phyloP scores from a whole-genome alignment of 2,329 filamentous ascomycete species.

The Cercospora sesami region DNA sequence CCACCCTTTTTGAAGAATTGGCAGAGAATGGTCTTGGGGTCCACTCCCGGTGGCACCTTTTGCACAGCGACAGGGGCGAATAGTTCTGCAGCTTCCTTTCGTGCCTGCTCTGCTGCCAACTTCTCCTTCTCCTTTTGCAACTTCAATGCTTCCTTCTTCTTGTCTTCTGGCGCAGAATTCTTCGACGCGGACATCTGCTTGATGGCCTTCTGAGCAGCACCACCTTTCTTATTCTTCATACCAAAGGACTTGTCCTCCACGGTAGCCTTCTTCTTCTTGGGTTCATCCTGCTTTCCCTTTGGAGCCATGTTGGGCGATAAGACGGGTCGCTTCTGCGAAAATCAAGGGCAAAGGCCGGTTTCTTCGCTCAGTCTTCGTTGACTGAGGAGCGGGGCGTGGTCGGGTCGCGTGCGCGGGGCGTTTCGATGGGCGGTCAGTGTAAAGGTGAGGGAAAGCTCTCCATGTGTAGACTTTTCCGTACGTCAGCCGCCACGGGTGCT shows the following conservation, averaged over 20 bases:
- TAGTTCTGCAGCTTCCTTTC: conserved; percentile 74
- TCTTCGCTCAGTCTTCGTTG: conserved; percentile 22
- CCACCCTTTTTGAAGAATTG: conserved; percentile 96
- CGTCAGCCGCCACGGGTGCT: conserved; percentile 20
- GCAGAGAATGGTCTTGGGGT: conserved; percentile 95
- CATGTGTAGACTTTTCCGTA: conserved; percentile 29
- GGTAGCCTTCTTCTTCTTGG: conserved; percentile 62
- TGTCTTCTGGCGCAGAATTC: conserved; percentile 77
- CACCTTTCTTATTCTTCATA: conserved; percentile 99
- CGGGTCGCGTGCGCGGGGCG: conserved; percentile 10
- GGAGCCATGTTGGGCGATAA: conserved; percentile 64
- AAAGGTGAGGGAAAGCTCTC: conserved; percentile 41
- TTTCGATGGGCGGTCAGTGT: conserved; percentile 23
- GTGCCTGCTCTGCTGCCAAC: conserved; percentile 81
- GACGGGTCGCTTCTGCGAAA: conserved; percentile 5
- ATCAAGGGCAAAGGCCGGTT: not conserved
- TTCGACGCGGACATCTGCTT: conserved; percentile 75
- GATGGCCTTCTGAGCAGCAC: conserved; percentile 84
- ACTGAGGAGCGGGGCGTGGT: conserved; percentile 2
- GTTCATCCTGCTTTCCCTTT: conserved; percentile 56
- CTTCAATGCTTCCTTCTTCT: conserved; percentile 70
- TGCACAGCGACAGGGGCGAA: conserved; percentile 94
- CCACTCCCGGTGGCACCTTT: conserved; percentile 95
- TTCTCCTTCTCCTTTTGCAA: conserved; percentile 78
- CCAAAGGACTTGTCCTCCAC: conserved; percentile 93